Evolutionary conservation across 768 basidiomycete genomes (phyloP).

Genomic region (Butyriboletus loyo): DNA sequence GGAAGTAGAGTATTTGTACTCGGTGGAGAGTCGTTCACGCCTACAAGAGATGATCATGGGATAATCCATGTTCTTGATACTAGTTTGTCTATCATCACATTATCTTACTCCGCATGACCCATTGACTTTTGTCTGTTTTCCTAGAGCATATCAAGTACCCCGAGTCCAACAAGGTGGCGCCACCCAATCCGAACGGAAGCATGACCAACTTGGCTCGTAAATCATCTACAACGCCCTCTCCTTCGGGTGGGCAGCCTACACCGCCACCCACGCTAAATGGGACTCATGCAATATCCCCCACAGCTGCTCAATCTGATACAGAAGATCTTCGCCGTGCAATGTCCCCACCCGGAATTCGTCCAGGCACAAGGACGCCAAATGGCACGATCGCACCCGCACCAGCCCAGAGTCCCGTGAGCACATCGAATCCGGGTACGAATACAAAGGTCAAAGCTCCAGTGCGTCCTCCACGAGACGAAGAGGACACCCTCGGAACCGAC

Average conservation of each 20-base stretch:
- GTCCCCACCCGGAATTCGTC: conserved; percentile 55
- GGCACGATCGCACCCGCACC: conserved; percentile 14
- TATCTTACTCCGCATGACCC: not conserved
- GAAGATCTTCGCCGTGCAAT: conserved; percentile 66
- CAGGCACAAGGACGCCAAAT: conserved; percentile 36
- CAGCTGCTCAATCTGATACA: conserved; percentile 41
- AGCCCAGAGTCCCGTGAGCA: conserved; percentile 9
- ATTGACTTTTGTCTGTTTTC: conserved; percentile 1
- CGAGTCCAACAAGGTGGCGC: conserved; percentile 47
- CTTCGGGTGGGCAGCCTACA: conserved; percentile 27
- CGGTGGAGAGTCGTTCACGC: conserved; percentile 87
- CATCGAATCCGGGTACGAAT: conserved; percentile 24
- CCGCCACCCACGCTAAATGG: conserved; percentile 30
- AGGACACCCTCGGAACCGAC: conserved; percentile 40
- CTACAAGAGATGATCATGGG: conserved; percentile 74
- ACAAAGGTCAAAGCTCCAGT: conserved; percentile 51
- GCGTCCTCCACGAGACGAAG: conserved; percentile 46
- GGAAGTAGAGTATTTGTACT: conserved; percentile 88
- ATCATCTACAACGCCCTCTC: conserved; percentile 41
- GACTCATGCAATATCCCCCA: conserved; percentile 66
- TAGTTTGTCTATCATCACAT: conserved; percentile 51
- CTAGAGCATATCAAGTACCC: conserved; percentile 93
- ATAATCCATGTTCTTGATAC: conserved; percentile 93
- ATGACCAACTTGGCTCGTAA: conserved; percentile 42
- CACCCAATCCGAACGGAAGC: conserved; percentile 32